Evolutionary conservation across 2,329 filamentous ascomycete species (phyloP).

Genomic region (Fusarium sublunatum): DNA sequence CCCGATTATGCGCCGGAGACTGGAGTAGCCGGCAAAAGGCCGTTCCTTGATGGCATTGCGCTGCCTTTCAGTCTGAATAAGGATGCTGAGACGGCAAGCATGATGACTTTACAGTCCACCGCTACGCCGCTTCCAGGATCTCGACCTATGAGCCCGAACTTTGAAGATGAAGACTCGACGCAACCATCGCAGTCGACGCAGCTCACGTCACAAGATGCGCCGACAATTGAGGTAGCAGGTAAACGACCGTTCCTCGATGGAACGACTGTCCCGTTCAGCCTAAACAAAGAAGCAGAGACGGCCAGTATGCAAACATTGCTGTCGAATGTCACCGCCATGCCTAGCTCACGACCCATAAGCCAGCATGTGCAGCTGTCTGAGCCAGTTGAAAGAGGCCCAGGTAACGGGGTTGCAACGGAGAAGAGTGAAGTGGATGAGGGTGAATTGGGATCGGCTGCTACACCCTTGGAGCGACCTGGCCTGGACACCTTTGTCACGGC

Average conservation of each 20-base stretch:
- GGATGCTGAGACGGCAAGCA: slow-evolving; percentile 74
- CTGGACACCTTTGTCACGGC: slow-evolving; percentile 69
- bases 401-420: neutral
- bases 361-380: slow-evolving; percentile 23
- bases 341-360: slow-evolving; percentile 51
- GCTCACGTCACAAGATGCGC: slow-evolving; percentile 39
- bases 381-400: neutral
- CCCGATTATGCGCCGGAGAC: slow-evolving; percentile 58
- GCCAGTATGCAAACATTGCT: slow-evolving; percentile 77
- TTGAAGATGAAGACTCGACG: slow-evolving; percentile 22
- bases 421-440: slow-evolving; percentile 16
- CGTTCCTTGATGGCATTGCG: slow-evolving; percentile 75
- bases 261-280: slow-evolving; percentile 77
- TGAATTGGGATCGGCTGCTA: slow-evolving; percentile 1
- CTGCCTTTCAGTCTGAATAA: slow-evolving; percentile 77
- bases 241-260: slow-evolving; percentile 75
- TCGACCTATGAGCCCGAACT: slow-evolving; percentile 49
- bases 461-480: slow-evolving; percentile 49
- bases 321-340: slow-evolving; percentile 52
- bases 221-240: slow-evolving; percentile 63
- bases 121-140: slow-evolving; percentile 47
- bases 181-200: slow-evolving; percentile 33
- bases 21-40: slow-evolving; percentile 69
- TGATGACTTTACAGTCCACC: slow-evolving; percentile 70
- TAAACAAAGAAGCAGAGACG: slow-evolving; percentile 72